These are phyloP conservation scores for Fraxinus baroniana DNA, from an alignment of 305 asterid genomes.

Conservation along the genomic window DNA sequence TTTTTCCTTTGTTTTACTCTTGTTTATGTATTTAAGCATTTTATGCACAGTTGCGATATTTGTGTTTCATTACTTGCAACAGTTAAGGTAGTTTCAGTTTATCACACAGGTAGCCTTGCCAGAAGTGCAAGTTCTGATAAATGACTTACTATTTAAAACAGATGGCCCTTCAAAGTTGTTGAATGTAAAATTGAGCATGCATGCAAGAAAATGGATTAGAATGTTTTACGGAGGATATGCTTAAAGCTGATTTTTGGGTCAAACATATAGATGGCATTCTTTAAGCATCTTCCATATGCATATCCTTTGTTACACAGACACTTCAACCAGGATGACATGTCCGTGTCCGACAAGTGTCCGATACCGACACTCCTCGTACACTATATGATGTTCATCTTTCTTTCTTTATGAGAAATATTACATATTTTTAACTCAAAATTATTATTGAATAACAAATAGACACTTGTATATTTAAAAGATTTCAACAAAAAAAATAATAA, in stretches of 20 bases:
- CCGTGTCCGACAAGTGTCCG: too few species aligned
- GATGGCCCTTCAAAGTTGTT: not conserved
- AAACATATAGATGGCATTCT: not conserved
- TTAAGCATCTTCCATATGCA: not conserved
- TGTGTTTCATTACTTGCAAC: not conserved
- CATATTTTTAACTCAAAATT: too few species aligned
- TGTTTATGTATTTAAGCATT: not conserved
- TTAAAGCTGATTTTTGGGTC: not conserved
- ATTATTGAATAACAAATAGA: too few species aligned
- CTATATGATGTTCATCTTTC: too few species aligned
- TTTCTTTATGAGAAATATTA: too few species aligned
- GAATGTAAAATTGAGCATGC: not conserved
- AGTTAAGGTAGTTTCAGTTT: not conserved
- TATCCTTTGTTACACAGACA: too few species aligned
- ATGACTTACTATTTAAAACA: not conserved
- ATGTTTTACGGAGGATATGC: not conserved
- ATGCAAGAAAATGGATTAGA: not conserved
- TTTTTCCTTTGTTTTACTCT: not conserved
- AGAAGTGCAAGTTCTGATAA: conserved; percentile 9
- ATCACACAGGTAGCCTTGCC: not conserved
- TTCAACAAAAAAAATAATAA: too few species aligned
- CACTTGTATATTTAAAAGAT: too few species aligned
- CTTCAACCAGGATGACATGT: too few species aligned
- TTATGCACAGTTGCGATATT: not conserved
- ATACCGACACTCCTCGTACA: too few species aligned